Conservation (phyloP, 2,329 filamentous ascomycete genomes). For the Esteya vermicola region DNA sequence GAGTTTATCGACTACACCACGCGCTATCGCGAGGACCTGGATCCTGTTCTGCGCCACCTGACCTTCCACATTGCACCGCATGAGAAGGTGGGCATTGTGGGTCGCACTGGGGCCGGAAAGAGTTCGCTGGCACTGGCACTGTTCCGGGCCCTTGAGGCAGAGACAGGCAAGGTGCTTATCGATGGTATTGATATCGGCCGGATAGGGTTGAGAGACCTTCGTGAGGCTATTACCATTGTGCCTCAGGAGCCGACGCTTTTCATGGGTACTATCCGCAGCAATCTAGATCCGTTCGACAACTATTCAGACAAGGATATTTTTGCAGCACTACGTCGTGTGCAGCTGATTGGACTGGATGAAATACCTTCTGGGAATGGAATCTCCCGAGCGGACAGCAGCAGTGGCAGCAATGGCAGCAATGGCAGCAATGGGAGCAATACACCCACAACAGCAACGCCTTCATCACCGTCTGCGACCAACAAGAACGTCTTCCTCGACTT, state of each 20-base stretch:
- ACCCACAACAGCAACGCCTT: constrained; percentile 8
- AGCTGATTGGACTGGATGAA: constrained; percentile 59
- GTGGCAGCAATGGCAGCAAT: constrained; percentile 6
- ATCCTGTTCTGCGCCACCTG: constrained; percentile 70
- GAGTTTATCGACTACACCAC: constrained; percentile 85
- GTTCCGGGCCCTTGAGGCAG: constrained; percentile 86
- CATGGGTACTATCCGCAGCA: constrained; percentile 78
- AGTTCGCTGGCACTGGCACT: constrained; percentile 86
- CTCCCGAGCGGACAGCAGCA: too few relatives aligned
- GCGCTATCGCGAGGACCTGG: constrained; percentile 74
- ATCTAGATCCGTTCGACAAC: constrained; percentile 80
- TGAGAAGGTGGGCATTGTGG: constrained; percentile 94
- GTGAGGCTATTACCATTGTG: constrained; percentile 91
- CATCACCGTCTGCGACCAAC: constrained; percentile 46
- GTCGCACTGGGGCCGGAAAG: constrained; percentile 90
- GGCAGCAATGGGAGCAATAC: constrained; percentile 13
- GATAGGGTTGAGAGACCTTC: constrained; percentile 86
- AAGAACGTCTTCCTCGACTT: constrained; percentile 92
- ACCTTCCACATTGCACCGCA: constrained; percentile 73
- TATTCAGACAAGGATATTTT: constrained; percentile 91
- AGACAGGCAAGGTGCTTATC: constrained; percentile 76
- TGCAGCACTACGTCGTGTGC: constrained; percentile 70
- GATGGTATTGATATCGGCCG: constrained; percentile 80
- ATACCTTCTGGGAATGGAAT: constrained; percentile 14
- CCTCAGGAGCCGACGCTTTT: constrained; percentile 95